Conservation (phyloP, 371 early-diverging fungal species). For the Smittium culicis region DNA sequence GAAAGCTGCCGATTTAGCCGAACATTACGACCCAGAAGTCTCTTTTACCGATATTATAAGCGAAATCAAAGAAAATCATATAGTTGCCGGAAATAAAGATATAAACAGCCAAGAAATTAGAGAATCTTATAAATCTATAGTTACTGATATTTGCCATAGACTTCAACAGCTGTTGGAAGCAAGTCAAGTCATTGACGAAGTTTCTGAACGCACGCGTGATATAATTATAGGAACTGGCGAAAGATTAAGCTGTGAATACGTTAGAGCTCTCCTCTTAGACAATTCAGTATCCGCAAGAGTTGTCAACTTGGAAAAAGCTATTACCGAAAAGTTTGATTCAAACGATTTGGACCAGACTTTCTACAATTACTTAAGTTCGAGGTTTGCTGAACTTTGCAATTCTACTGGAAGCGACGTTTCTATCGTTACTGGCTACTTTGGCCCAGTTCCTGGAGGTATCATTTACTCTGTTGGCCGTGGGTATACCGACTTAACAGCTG, state of each 20-base stretch:
- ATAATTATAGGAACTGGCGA: slow-evolving; percentile 91
- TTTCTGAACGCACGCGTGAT: slow-evolving; percentile 88
- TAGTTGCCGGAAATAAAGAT: slow-evolving; percentile 39
- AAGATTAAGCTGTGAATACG: slow-evolving; percentile 76
- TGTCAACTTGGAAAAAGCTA: slow-evolving; percentile 68
- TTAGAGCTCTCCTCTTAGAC: slow-evolving; percentile 67
- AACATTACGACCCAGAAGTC: slow-evolving; percentile 14
- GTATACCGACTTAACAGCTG: slow-evolving; percentile 94
- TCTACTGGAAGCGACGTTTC: slow-evolving; percentile 54
- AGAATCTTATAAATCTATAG: slow-evolving; percentile 37
- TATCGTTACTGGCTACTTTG: slow-evolving; percentile 91
- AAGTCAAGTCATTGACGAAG: slow-evolving; percentile 90
- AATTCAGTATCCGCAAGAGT: slow-evolving; percentile 63
- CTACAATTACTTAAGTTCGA: slow-evolving; percentile 69
- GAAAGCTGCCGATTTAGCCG: slow-evolving; percentile 30
- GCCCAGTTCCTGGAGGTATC: slow-evolving; percentile 86
- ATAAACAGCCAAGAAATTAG: slow-evolving; percentile 33
- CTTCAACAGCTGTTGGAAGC: slow-evolving; percentile 80
- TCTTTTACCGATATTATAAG: slow-evolving; percentile 55
- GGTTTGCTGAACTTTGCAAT: slow-evolving; percentile 46
- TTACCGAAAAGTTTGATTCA: slow-evolving; percentile 60
- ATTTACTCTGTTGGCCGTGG: slow-evolving; percentile 89
- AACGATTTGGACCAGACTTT: slow-evolving; percentile 72
- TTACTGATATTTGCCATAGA: slow-evolving; percentile 59
- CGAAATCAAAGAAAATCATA: slow-evolving; percentile 66